Conservation (phyloP, 371 early-diverging fungal species). For the Nematocida parisii region DNA sequence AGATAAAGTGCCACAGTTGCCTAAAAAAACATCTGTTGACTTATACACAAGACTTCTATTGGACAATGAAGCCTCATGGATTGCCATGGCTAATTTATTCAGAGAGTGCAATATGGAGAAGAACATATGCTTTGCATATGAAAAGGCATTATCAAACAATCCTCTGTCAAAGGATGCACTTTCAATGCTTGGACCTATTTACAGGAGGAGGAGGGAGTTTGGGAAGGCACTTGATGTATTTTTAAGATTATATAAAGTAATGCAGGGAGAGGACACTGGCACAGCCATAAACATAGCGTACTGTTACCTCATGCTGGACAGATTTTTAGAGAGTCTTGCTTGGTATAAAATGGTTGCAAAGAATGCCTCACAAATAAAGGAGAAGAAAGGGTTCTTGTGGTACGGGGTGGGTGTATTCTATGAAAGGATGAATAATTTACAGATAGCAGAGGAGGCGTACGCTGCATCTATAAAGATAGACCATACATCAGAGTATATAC, state of each 20-base stretch:
- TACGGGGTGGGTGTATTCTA: conserved; percentile 42
- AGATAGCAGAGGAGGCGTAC: conserved; percentile 47
- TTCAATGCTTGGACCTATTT: conserved; percentile 21
- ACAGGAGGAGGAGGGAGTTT: conserved; percentile 24
- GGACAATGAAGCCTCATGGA: conserved; percentile 44
- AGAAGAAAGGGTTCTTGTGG: conserved; percentile 42
- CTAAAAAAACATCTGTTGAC: conserved; percentile 10
- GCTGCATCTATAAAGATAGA: conserved; percentile 47
- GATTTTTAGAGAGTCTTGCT: conserved; percentile 27
- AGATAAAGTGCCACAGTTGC: conserved; percentile 35
- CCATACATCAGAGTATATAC: conserved; percentile 19
- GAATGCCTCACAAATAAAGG: conserved; percentile 28
- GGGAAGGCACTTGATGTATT: conserved; percentile 35
- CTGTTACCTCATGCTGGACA: conserved; percentile 41
- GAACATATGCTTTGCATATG: conserved; percentile 32
- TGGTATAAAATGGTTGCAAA: conserved; percentile 37
- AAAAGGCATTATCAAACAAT: conserved; percentile 29
- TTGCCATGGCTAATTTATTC: conserved; percentile 36
- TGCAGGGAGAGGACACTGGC: conserved; percentile 17
- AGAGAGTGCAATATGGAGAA: conserved; percentile 48
- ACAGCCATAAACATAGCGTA: conserved; percentile 28
- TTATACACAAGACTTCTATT: conserved; percentile 36
- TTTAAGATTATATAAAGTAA: conserved; percentile 29
- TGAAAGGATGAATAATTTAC: conserved; percentile 41
- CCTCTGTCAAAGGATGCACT: conserved; percentile 44